Base-by-base conservation (phyloP, 2,329 filamentous ascomycete species). In the Epichloe sibirici region DNA sequence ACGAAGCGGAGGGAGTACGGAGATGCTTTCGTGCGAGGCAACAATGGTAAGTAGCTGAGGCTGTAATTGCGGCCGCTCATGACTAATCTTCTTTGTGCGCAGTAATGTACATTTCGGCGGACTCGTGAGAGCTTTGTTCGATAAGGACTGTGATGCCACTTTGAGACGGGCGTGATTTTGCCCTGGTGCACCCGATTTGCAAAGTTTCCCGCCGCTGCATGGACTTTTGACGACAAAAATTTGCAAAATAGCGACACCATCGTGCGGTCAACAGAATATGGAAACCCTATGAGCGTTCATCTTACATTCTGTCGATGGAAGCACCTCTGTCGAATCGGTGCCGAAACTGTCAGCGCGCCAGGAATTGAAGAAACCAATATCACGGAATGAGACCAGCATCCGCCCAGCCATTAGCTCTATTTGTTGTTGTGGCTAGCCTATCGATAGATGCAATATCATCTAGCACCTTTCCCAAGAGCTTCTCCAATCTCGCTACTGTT, bases 1-100 rank as follows among this genome's bases (percentile, higher is more conserved):
- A 80, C 83, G 58, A 82, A 91, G 70, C 80, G 86, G 62, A 80
- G 88, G 62, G 86, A 81, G 51, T 96, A 95, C 66, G 91, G 91
- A 7, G 91, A 97, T 74, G 89, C 91, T 5, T 97, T 97, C 68
- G 87, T 97, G 53, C 81, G 91, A 68, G 91, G 91, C 61, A 97
- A 97, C 72, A 97, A 97, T 65, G 91, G 91, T 94, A 61, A 64
- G 72, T 61, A 37, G 8, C 31, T 25, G 9, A 3, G 42, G 12
- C 39, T 15, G n/a, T 6, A 21, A 21, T 9, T 31, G 4, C 11
- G 21, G 21, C 11, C 9, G 9, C 6, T 5, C 3, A 21, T 40
- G 5, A 12, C 23, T 52, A 21, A 48, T 40, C 34, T 43, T 23
- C 40, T 34, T 2, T 21, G 9, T 23, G 21, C 13, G 9, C 28